These are phyloP conservation scores for Candida morakotiae DNA, from an alignment of 805 yeast genomes.

Conservation along the genomic window DNA sequence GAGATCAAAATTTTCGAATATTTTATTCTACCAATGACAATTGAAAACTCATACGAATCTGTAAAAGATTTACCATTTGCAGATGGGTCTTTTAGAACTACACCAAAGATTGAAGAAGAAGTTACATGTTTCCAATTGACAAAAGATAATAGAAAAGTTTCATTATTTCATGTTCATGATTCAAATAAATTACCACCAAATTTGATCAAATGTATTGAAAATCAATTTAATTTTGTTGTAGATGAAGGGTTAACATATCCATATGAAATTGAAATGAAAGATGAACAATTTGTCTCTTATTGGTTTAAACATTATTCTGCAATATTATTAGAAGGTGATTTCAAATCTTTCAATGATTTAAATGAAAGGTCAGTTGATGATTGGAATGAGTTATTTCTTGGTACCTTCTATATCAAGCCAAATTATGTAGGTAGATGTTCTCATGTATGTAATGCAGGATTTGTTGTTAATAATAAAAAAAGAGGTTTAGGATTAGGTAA, in stretches of 20 bases:
- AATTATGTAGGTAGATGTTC: conserved; percentile 82
- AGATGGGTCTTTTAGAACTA: conserved; percentile 17
- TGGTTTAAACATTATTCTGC: conserved; percentile 71
- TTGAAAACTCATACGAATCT: neutral
- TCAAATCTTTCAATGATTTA: conserved; percentile 12
- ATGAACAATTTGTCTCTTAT: conserved; percentile 51
- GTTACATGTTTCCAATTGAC: conserved; percentile 33
- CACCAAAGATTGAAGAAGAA: conserved; percentile 31
- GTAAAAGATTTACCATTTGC: conserved; percentile 32
- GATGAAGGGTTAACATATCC: conserved; percentile 80
- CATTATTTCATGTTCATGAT: conserved; percentile 58
- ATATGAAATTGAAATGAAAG: conserved; percentile 34
- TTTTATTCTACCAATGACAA: conserved; percentile 4
- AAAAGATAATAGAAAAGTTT: conserved; percentile 43
- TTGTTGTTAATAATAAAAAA: conserved; percentile 54
- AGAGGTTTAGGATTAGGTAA: conserved; percentile 72
- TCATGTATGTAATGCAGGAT: conserved; percentile 86
- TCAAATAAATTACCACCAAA: conserved; percentile 45
- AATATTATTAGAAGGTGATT: conserved; percentile 46
- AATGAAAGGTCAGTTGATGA: conserved; percentile 35
- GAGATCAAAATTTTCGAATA: neutral
- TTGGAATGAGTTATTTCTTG: conserved; percentile 53
- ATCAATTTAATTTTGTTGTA: conserved; percentile 60
- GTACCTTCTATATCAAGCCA: conserved; percentile 80
- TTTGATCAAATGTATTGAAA: conserved; percentile 43